Evolutionary conservation across 495 filamentous ascomycete species (phyloP).

Genomic region (Penicillium samsonianum): DNA sequence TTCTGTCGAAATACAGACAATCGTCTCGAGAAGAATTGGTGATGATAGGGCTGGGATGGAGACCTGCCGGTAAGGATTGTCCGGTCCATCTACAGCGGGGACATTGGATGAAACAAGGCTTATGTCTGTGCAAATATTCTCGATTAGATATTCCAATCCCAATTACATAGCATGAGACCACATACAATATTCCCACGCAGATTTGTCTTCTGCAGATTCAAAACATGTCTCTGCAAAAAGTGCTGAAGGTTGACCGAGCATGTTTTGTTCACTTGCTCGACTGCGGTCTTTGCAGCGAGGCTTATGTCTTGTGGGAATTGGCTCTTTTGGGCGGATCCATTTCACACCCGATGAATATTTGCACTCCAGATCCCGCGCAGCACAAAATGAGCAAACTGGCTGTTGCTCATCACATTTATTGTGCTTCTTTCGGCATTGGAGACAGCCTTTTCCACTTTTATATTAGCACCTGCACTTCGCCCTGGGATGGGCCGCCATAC

Average conservation of each 20-base stretch:
- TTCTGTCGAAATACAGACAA: constrained; percentile 34
- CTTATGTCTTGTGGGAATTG: constrained; percentile 21
- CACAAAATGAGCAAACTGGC: constrained; percentile 28
- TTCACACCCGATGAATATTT: constrained; percentile 27
- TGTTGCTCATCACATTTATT: constrained; percentile 31
- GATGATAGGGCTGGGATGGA: constrained; percentile 29
- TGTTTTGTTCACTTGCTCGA: neutral
- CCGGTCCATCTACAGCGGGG: constrained; percentile 30
- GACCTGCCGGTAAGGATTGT: constrained; percentile 34
- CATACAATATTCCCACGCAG: constrained; percentile 35
- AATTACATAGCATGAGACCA: neutral
- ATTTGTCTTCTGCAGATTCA: constrained; percentile 23
- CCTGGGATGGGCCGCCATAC: constrained; percentile 7
- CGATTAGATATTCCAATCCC: neutral
- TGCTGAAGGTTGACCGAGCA: constrained; percentile 3
- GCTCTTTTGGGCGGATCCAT: constrained; percentile 24
- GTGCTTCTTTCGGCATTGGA: constrained; percentile 29
- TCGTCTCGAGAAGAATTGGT: constrained; percentile 28
- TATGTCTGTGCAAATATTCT: constrained; percentile 16
- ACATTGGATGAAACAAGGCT: constrained; percentile 32
- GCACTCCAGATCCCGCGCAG: constrained; percentile 16
- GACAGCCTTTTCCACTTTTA: constrained; percentile 20
- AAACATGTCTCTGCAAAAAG: constrained; percentile 14
- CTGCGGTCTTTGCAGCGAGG: constrained; percentile 17
- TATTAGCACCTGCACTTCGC: neutral